Evolutionary conservation across 768 basidiomycete species (phyloP), one percentile per base, ranked within the genome.

Genomic region (Macrolepiota dolichaula): DNA sequence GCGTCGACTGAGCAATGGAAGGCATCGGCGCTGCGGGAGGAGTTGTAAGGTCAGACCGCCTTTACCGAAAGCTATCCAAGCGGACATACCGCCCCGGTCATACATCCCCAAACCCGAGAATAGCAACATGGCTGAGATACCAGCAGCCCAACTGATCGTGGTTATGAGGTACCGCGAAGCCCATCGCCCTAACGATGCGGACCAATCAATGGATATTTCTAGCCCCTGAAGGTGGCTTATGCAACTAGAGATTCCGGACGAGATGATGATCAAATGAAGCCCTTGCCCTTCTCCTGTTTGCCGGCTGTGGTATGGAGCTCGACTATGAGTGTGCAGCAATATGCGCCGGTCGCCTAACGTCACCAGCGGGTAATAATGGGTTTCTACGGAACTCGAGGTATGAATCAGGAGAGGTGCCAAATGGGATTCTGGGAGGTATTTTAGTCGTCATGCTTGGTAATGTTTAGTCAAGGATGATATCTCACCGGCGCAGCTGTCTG

Each of bases 121-220:
- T 79, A 71, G 64, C 0, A 87, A 67, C 15, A 91, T 65, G 3
- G 82, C 77, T 1, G 86, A 82, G n/a, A 92, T 72, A 3, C 90
- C 93, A 1, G 89, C 75, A 2, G 86, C 79, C 89, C 95, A 97
- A 27, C 82, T 81, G 2, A 87, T 76, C 0, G 91, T 66, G 1
- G 87, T 86, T 35, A 85, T 87, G 51, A 88, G 82, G 74, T 93
- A 98, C 24, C 96, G 80, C 17, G 86, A 76, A 1, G 86, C 85
- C 71, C 85, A 81, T 38, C 89, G 80, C 1, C 91, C 92, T 5
- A 92, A 61, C 1, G 88, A 92, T 10, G 82, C 78, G 71, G 78
- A 76, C 85, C 87, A 86, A 69, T 95, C 91, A 6, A 96, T 68
- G 13, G 74, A 72, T n/a, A 96, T 68, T 1, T 70, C 65, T 3